A percentile compares a stretch with the other conserved stretches of the same genome.
Conservation (phyloP, 2,329 filamentous ascomycete species). For the Penicillium italicum region DNA sequence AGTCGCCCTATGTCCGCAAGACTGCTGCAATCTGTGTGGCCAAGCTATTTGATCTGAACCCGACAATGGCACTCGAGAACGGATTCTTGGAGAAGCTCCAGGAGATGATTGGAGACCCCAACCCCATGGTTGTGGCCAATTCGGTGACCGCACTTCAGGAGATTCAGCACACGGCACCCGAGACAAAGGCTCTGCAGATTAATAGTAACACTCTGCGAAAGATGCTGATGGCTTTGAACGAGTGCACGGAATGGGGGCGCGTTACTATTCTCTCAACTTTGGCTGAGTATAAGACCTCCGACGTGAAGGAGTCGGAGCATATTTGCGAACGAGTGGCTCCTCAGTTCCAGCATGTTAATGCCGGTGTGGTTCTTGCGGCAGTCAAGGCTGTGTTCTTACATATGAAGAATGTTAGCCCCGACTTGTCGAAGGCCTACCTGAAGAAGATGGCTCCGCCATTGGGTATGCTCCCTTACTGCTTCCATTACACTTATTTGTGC, state of each 20-base stretch:
- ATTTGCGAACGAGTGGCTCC: conserved; percentile 95
- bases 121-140: conserved; percentile 99
- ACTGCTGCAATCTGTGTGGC: conserved; percentile 97
- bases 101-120: conserved; percentile 94
- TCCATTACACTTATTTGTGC: conserved; percentile 5
- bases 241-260: conserved; percentile 97
- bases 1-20: conserved; percentile 97
- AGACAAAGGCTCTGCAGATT: conserved; percentile 81
- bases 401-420: conserved; percentile 77
- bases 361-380: conserved; percentile 92
- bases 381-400: conserved; percentile 98
- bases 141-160: conserved; percentile 90
- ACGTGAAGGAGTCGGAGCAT: conserved; percentile 94
- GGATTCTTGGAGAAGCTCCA: conserved; percentile 91
- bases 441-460: conserved; percentile 99
- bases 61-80: conserved; percentile 88
- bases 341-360: conserved; percentile 98
- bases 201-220: conserved; percentile 85
- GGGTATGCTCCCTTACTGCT: conserved; percentile 52
- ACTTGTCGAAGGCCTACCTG: conserved; percentile 77
- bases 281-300: conserved; percentile 79
- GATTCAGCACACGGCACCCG: conserved; percentile 84
- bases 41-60: conserved; percentile 94
- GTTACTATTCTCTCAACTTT: conserved; percentile 89
- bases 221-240: conserved; percentile 90